phyloP scores from a whole-genome alignment of 2,329 filamentous ascomycete species.

The Onygenales sp. region DNA sequence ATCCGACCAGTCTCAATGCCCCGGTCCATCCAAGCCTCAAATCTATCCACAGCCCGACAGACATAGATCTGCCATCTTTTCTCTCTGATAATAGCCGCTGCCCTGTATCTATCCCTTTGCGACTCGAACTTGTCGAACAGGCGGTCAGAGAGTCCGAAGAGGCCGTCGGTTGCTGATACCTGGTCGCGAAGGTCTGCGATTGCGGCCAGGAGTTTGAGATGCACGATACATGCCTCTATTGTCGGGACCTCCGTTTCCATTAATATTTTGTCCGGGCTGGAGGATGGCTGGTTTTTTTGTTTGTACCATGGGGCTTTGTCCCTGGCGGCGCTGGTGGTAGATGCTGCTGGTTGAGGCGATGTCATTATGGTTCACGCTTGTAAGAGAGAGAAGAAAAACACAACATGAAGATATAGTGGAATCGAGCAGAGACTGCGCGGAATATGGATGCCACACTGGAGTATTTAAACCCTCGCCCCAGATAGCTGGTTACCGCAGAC shows the following conservation, averaged over 20 bases:
- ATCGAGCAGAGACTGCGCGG: too few species aligned
- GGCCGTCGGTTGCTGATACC: slow-evolving; percentile 56
- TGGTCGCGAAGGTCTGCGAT: slow-evolving; percentile 59
- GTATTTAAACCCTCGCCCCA: too few species aligned
- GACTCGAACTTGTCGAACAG: slow-evolving; percentile 26
- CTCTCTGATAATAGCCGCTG: slow-evolving; percentile 51
- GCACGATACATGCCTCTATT: slow-evolving; percentile 55
- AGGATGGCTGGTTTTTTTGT: background rate
- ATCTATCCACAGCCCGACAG: slow-evolving; percentile 58
- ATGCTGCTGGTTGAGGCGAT: background rate
- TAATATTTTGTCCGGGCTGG: background rate
- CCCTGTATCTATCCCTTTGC: slow-evolving; percentile 29
- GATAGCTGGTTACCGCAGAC: too few species aligned
- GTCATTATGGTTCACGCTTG: background rate
- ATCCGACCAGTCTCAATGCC: slow-evolving; percentile 11
- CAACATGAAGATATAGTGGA: too few species aligned
- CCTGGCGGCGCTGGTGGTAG: too few species aligned
- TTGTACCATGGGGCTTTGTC: too few species aligned
- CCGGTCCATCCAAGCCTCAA: slow-evolving; percentile 54
- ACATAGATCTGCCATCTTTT: slow-evolving; percentile 67
- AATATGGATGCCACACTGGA: too few species aligned
- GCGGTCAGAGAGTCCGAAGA: slow-evolving; percentile 54
- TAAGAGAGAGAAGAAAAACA: too few species aligned
- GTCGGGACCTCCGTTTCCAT: slow-evolving; percentile 8
- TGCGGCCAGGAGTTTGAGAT: slow-evolving; percentile 63